A percentile compares a stretch with the other conserved stretches of the same genome.
phyloP scores from a whole-genome alignment of 768 basidiomycete species.

The Calocybe cyanea region DNA sequence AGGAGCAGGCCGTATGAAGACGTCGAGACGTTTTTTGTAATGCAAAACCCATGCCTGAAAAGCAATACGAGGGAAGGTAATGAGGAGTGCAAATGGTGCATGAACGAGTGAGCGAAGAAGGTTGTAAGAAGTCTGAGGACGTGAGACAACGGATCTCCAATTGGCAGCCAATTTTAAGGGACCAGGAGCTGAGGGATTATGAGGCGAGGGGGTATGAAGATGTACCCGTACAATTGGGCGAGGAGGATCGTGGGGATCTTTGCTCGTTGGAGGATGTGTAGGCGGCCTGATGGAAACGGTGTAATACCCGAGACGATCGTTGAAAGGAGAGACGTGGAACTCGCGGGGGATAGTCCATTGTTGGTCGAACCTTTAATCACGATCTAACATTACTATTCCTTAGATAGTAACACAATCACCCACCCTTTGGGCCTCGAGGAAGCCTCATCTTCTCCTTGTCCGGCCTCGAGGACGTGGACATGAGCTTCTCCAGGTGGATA shows the following conservation, averaged over 20 bases:
- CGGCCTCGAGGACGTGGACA: constrained; percentile 49
- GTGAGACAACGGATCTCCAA: constrained; percentile 31
- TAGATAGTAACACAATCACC: constrained; percentile 9
- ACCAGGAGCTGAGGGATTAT: constrained; percentile 19
- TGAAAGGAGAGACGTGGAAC: constrained; percentile 79
- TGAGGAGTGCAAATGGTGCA: constrained; percentile 50
- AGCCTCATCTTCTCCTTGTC: constrained; percentile 37
- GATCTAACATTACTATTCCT: neutral
- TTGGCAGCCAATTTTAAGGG: constrained; percentile 52
- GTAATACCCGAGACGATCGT: constrained; percentile 66
- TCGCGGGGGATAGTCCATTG: constrained; percentile 64
- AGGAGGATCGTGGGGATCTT: too few relatives aligned
- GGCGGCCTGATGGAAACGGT: constrained; percentile 51
- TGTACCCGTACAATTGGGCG: constrained; percentile 41
- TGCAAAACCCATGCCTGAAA: constrained; percentile 60
- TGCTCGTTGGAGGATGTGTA: constrained; percentile 33
- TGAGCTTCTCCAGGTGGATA: constrained; percentile 73
- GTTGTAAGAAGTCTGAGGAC: constrained; percentile 35
- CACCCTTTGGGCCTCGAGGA: constrained; percentile 25
- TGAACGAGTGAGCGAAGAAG: constrained; percentile 35
- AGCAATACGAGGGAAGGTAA: constrained; percentile 57
- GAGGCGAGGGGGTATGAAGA: constrained; percentile 24
- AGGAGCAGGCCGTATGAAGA: constrained; percentile 60
- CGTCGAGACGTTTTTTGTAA: constrained; percentile 52
- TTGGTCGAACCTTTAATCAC: constrained; percentile 43